Evolutionary conservation across 208 protist species (phyloP), one percentile per base, ranked within the genome.

Genomic region (Endotrypanum monterogeii): DNA sequence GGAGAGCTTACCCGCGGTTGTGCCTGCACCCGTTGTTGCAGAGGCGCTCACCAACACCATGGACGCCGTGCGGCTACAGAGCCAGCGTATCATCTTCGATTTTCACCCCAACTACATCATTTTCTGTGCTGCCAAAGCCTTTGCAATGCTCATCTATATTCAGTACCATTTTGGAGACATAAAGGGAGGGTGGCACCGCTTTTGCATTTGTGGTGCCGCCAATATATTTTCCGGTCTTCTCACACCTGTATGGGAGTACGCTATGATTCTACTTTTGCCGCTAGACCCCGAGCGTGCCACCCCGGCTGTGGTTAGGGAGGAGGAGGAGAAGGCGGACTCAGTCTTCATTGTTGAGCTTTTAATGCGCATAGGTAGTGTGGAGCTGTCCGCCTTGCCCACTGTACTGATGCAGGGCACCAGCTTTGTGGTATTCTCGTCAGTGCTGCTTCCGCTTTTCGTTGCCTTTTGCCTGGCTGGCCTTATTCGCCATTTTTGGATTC

Each of bases 291-390:
- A 82, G 48, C 50, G 67, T 28, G 68, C 58, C 23, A 50, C 50
- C 6, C 51, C 67, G 25, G 67, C 39, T 3, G 57, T 76, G 25
- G 67, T 76, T 44, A 74, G 73, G 51, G 82, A 88, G 58, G 74
- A 80, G n/a, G 88, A 90, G 58, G 82, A 83, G 56, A 75, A 76
- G 50, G 62, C 71, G 55, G 88, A 89, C 76, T 79, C 76, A 0
- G 84, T 83, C 20, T 76, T 93, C 30, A 85, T 90, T 75, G 83
- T 86, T 25, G 83, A 89, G 75, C 57, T 92, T 35, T 78, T 92
- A 50, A 48, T 86, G n/a, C 85, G 76, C 35, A 80, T 90, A 41
- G 69, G 80, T 25, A 76, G 71, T 37, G 55, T 90, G 20, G 75
- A 92, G 73, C 74, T 92, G 25, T 76, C 85, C 23, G 81, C 87